Base-by-base conservation (phyloP, 164 flowering plant genomes). In the Vitis rupestris region DNA sequence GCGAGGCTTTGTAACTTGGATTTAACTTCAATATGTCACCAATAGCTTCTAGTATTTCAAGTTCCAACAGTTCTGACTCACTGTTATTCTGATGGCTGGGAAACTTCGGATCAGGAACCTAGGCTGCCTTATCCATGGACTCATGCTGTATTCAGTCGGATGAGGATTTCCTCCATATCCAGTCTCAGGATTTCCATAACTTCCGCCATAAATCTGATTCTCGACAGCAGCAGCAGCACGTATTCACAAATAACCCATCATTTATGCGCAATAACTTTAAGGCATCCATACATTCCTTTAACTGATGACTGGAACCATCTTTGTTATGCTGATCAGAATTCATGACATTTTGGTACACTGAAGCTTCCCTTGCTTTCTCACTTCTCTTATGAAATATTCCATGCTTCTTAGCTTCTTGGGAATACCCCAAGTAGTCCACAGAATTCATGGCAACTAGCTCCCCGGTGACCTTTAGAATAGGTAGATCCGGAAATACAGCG, bases 231-330 rank as follows among this genome's bases (percentile, higher is more conserved):
- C 17, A 17, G 17, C 17, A 17, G 17, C 17, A 17, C 17, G 17
- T 17, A 17, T 81, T 67, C n/a, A 68, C 17, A 58, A 78, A 81
- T 8, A 71, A 50, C 17, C 79, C 74, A 57, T 76, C 72, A 49
- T 78, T 74, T 10, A 70, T 67, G 67, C 69, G 69, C 29, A 76
- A 73, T 48, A 81, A 65, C 61, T 79, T 80, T 55, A 74, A 31
- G 64, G 66, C 65, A 66, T 78, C 78, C 16, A 49, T 57, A 59
- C 9, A 64, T 9, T 77, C 71, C 63, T 54, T 65, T 2, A 70
- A 56, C 50, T 59, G 73, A n/a, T 50, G 12, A 55, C 2, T 0
- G 2, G 78, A 68, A 59, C 49, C 30, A 58, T 65, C 66, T 55
- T 61, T 50, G 14, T 54, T 63, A 11, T 58, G 65, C 59, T 54